These are phyloP conservation scores for Linum usitatissimum DNA, from an alignment of 345 rosid genomes.

Conservation along the genomic window DNA sequence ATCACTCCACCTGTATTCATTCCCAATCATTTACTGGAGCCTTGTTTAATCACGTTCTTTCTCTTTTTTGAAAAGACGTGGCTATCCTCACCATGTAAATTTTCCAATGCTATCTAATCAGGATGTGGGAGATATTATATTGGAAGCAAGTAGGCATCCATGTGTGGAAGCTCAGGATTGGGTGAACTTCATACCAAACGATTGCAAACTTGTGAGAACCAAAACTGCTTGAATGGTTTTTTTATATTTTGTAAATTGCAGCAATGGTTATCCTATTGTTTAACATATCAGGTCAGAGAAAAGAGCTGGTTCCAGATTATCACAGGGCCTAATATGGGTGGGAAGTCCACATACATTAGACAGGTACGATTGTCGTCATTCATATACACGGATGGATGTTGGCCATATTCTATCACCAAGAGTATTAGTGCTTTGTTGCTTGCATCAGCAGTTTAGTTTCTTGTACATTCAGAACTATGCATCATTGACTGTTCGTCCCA, in stretches of 20 bases:
- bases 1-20: slow-evolving; percentile 57
- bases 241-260: slow-evolving; percentile 17
- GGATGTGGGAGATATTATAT: slow-evolving; percentile 74
- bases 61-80: slow-evolving; percentile 5
- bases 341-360: slow-evolving; percentile 93
- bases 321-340: slow-evolving; percentile 99
- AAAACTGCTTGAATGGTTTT: slow-evolving; percentile 6
- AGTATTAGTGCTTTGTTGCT: background rate
- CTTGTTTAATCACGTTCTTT: slow-evolving; percentile 7
- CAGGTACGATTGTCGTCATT: slow-evolving; percentile 43
- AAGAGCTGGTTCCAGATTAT: slow-evolving; percentile 96
- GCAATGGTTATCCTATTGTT: slow-evolving; percentile 13
- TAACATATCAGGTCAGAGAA: slow-evolving; percentile 53
- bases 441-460: background rate
- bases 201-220: slow-evolving; percentile 73
- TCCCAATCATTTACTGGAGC: slow-evolving; percentile 11
- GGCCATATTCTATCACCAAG: background rate
- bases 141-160: slow-evolving; percentile 94
- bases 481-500: background rate
- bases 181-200: slow-evolving; percentile 98
- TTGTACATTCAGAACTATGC: background rate
- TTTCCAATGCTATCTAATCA: slow-evolving; percentile 20
- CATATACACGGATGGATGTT: background rate
- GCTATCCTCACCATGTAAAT: background rate
- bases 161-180: slow-evolving; percentile 99